phyloP scores from a whole-genome alignment of 345 rosid genomes.

The Sisymbrium irio region DNA sequence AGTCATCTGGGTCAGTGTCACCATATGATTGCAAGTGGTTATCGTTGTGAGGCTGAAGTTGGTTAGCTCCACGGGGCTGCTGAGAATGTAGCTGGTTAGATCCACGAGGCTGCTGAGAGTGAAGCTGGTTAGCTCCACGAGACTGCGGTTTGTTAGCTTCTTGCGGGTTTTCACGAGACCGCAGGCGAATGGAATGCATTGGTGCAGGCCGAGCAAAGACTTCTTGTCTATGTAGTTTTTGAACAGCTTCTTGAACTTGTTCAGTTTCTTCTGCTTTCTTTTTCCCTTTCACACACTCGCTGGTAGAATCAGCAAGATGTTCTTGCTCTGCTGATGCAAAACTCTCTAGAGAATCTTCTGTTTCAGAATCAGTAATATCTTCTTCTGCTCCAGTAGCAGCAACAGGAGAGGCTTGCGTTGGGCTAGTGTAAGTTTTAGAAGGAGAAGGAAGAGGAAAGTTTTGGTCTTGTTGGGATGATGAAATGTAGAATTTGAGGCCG shows the following conservation, averaged over 20 bases:
- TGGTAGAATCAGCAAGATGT: conserved; percentile 7
- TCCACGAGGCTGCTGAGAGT: conserved; percentile 19
- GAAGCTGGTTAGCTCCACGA: conserved; percentile 28
- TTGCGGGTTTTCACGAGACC: conserved; percentile 26
- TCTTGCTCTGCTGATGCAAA: conserved; percentile 29
- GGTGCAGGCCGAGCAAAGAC: conserved; percentile 36
- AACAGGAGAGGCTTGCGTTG: conserved; percentile 8
- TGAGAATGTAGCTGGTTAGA: conserved; percentile 19
- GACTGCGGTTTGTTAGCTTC: conserved; percentile 3
- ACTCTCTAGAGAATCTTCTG: conserved; percentile 28
- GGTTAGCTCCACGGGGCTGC: conserved; percentile 20
- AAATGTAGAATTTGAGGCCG: conserved; percentile 45
- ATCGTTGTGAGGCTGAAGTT: conserved; percentile 19
- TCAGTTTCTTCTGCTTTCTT: neutral
- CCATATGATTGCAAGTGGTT: conserved; percentile 20
- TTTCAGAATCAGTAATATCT: conserved; percentile 24
- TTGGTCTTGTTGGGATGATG: conserved; percentile 22
- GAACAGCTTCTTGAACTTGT: conserved; percentile 22
- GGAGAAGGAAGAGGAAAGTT: neutral
- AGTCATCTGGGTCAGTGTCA: conserved; percentile 46
- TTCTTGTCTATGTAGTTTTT: conserved; percentile 37
- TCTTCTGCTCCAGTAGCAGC: conserved; percentile 8
- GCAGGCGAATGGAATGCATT: conserved; percentile 35
- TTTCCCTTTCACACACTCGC: neutral
- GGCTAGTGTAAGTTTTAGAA: neutral